Base-by-base conservation (phyloP, 495 filamentous ascomycete genomes). In the Cladorrhinum samala region DNA sequence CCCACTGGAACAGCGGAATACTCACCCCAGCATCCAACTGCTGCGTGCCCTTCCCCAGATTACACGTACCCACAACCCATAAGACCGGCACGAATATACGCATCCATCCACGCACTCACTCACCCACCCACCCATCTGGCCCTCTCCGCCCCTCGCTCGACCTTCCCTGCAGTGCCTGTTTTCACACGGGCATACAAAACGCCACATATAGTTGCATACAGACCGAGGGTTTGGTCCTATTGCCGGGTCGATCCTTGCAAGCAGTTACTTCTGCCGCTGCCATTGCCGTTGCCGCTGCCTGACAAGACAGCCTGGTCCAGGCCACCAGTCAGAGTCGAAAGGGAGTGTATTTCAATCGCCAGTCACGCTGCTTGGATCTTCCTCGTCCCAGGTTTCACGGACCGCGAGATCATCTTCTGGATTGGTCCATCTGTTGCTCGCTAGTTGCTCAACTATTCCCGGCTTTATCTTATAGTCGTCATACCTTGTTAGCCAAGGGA, bases 141-240 rank as follows among this genome's bases (percentile, higher is more conserved):
- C 50, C 5, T 11, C 41, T 40, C 49, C 23, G 24, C 14, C 30
- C 16, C 27, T 11, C 27, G 27, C 6, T 6, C 27, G 27, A 5
- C 11, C 27, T 33, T 51, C 20, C 21, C 46, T 18, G 38, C 46
- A 50, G 53, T 45, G n/a, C n/a, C 39, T 50, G 23, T 19, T 23
- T n/a, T 23, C 49, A 33, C 38, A 49, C 24, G 43, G 46, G 47
- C 30, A 56, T 61, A 54, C 37, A 49, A 25, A 41, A 48, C 45
- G 17, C 54, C 63, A 53, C 52, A 60, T 62, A 62, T 64, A 66
- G 52, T 42, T 60, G 50, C 52, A 60, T 62, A 62, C 62, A 64
- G 52, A 42, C 54, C 63, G 46, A 52, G 56, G 57, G 60, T 33
- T 47, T 33, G 27, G 27, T 33, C 54, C 51, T 49, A 49, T 55